Percentiles rank a stretch among this genome's conserved stretches.
Evolutionary conservation across 208 protist species (phyloP).

Genomic region (Leishmania tarentolae): DNA sequence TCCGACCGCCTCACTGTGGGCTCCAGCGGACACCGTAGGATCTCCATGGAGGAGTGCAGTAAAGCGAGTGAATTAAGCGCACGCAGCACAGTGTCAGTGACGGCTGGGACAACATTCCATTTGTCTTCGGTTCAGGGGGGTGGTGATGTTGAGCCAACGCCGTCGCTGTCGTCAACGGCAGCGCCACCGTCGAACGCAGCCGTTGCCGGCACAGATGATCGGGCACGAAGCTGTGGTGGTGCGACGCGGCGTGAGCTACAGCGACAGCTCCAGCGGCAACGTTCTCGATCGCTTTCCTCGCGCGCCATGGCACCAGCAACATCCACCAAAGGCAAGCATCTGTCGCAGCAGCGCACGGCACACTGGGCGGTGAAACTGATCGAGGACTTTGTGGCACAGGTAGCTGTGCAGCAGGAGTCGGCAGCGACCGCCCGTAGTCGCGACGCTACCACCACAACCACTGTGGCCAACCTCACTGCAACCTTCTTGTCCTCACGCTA

Average conservation of each 20-base stretch:
- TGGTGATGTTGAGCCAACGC: neutral
- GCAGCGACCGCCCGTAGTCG: neutral
- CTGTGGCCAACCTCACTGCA: constrained; percentile 44
- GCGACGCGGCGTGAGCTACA: too few species aligned
- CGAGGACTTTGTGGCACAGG: constrained; percentile 29
- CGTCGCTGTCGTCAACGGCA: neutral
- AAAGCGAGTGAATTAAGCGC: neutral
- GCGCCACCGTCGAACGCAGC: neutral
- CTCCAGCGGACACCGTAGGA: neutral
- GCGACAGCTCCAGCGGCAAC: neutral
- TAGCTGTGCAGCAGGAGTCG: constrained; percentile 28
- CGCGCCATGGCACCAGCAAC: neutral
- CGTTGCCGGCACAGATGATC: neutral
- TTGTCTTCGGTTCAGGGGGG: neutral
- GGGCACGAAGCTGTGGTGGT: neutral
- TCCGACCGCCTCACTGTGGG: neutral
- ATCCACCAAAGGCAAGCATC: neutral
- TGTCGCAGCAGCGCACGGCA: constrained; percentile 22
- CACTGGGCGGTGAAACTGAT: constrained; percentile 39
- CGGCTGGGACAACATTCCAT: neutral
- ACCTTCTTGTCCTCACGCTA: constrained; percentile 35
- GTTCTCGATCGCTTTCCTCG: neutral
- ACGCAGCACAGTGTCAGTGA: neutral
- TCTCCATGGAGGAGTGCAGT: neutral
- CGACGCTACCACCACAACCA: neutral